Conservation (phyloP, 306 rosid genomes). For the Fagus crenata region DNA sequence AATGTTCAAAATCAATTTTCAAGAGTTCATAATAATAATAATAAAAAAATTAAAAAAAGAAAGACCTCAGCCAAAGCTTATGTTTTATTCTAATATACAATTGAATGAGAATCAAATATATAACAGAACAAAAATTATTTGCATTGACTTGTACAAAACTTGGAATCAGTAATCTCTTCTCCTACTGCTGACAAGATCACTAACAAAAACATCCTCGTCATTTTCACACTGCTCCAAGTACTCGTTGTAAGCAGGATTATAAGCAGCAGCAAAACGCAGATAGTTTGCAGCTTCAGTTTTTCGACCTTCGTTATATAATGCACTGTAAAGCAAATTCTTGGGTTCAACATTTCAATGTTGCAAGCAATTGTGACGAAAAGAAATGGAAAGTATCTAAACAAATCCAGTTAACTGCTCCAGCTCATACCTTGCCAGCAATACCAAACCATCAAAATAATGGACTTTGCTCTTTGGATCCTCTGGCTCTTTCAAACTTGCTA, state of each 20-base stretch:
- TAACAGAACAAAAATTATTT: background rate
- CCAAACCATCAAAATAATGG: constrained; percentile 76
- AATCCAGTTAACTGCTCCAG: background rate
- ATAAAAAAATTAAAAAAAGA: no score
- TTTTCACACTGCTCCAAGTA: constrained; percentile 67
- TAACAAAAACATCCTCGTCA: constrained; percentile 48
- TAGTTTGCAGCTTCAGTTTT: constrained; percentile 75
- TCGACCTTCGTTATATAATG: constrained; percentile 62
- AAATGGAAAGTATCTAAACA: constrained; percentile 7
- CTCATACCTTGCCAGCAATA: constrained; percentile 72
- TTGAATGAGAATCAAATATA: background rate
- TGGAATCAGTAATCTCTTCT: constrained; percentile 56
- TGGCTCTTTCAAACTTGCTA: constrained; percentile 75
- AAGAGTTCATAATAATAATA: no score
- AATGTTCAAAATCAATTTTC: no score
- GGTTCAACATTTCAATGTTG: constrained; percentile 16
- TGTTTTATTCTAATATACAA: background rate
- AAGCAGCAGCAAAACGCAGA: constrained; percentile 72
- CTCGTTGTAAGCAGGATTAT: constrained; percentile 57
- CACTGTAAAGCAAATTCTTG: constrained; percentile 48
- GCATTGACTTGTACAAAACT: background rate
- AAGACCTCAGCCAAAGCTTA: background rate
- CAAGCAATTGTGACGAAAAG: background rate
- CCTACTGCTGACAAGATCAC: constrained; percentile 67
- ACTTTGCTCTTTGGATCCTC: constrained; percentile 67